Conservation (phyloP, 108 stramenopile genomes). For the Cyclotella sp. region DNA sequence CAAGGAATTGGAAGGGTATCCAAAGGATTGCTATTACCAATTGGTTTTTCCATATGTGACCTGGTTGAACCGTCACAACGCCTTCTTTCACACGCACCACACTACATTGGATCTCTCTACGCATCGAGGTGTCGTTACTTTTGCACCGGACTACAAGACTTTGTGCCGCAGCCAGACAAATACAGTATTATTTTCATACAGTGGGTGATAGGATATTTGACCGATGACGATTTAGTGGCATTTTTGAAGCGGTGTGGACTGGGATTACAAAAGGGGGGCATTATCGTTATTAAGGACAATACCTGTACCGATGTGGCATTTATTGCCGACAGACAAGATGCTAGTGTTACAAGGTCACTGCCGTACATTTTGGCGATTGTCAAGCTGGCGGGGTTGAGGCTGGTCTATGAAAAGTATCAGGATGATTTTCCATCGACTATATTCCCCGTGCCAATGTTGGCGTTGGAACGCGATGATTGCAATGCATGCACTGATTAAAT, state of each 20-base stretch:
- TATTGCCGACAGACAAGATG: conserved; percentile 87
- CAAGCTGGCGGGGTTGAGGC: conserved; percentile 69
- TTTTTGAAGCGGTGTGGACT: conserved; percentile 76
- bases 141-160: conserved; percentile 87
- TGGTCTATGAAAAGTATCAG: conserved; percentile 68
- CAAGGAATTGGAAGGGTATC: conserved; percentile 89
- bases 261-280: conserved; percentile 68
- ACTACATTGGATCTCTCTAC: conserved; percentile 69
- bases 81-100: conserved; percentile 82
- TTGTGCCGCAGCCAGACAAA: conserved; percentile 62
- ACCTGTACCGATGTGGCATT: conserved; percentile 79
- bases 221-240: conserved; percentile 83
- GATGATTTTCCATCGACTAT: conserved; percentile 87
- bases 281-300: conserved; percentile 92
- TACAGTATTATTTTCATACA: conserved; percentile 95
- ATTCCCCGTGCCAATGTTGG: conserved; percentile 91
- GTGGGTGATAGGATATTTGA: conserved; percentile 92
- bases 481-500: neutral
- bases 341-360: conserved; percentile 78
- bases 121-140: conserved; percentile 75
- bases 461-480: conserved; percentile 41
- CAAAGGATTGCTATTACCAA: conserved; percentile 85
- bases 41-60: conserved; percentile 71
- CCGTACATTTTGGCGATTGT: conserved; percentile 79
- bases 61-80: conserved; percentile 93